Conservation (phyloP, 2,329 filamentous ascomycete species). For the Aspergillus sp. region DNA sequence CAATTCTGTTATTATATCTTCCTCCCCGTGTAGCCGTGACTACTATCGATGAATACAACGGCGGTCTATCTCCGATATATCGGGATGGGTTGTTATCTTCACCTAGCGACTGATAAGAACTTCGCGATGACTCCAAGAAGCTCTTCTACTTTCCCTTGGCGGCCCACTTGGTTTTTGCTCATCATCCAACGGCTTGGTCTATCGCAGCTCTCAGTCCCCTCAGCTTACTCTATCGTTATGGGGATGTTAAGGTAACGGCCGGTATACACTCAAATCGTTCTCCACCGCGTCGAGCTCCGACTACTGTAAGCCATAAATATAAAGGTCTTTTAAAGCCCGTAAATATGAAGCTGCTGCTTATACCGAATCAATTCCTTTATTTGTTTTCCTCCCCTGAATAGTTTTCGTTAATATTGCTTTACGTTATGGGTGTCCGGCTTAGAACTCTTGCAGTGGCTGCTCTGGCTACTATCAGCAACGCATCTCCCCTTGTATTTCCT, state of each 20-base stretch:
- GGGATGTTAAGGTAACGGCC: constrained; percentile 2
- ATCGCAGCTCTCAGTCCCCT: neutral
- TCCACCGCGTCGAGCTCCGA: neutral
- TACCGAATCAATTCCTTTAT: neutral
- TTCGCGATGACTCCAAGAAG: neutral
- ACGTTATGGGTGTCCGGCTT: constrained; percentile 19
- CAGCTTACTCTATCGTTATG: constrained; percentile 2
- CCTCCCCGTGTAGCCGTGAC: neutral
- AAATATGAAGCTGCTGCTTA: neutral
- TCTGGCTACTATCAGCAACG: constrained; percentile 19
- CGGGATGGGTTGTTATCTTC: neutral
- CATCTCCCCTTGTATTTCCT: constrained; percentile 22
- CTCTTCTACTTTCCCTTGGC: constrained; percentile 1
- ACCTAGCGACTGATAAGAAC: neutral
- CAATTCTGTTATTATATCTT: constrained; percentile 1
- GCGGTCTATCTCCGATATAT: constrained; percentile 2
- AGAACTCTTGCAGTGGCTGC: constrained; percentile 18
- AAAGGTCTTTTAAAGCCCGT: neutral
- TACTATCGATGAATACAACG: neutral
- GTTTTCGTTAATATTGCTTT: neutral
- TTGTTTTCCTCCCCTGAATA: neutral
- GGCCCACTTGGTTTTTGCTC: neutral
- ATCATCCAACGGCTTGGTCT: neutral
- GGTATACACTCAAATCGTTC: neutral
- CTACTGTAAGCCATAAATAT: neutral